Evolutionary conservation across 805 yeast species (phyloP).

Genomic region (Pichia rugopelliculosa): DNA sequence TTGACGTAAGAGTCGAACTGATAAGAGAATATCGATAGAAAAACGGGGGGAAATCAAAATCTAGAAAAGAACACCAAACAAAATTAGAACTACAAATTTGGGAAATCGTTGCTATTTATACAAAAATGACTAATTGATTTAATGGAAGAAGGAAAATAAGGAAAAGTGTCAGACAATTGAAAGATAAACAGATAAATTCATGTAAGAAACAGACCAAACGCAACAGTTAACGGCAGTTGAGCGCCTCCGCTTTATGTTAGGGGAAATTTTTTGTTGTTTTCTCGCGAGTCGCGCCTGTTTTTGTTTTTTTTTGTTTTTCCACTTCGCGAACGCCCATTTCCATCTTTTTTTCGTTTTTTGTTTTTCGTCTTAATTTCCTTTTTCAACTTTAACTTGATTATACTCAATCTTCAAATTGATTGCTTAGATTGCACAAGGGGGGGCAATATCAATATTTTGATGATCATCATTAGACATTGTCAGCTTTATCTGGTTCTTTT

Average conservation of each 20-base stretch:
- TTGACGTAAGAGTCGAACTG: not conserved
- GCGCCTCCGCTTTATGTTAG: not conserved
- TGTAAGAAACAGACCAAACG: not conserved
- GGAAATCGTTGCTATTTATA: too few relatives aligned
- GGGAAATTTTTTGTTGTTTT: too few relatives aligned
- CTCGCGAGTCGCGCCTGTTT: too few relatives aligned
- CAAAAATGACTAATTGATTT: not conserved
- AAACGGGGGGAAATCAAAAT: not conserved
- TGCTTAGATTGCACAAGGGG: not conserved
- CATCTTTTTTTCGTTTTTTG: not conserved
- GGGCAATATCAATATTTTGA: too few relatives aligned
- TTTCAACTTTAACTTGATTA: too few relatives aligned
- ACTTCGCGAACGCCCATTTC: not conserved
- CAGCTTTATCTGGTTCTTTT: too few relatives aligned
- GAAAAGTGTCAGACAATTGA: too few relatives aligned
- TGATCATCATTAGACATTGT: too few relatives aligned
- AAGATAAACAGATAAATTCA: too few relatives aligned
- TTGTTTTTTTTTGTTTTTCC: slow-evolving; percentile 1
- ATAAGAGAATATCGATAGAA: not conserved
- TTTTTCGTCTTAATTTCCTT: not conserved
- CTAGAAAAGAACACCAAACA: too few relatives aligned
- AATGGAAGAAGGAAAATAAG: not conserved
- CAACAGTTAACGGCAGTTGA: not conserved
- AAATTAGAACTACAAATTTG: too few relatives aligned
- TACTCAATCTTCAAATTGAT: too few relatives aligned